phyloP scores from a whole-genome alignment of 371 early-diverging fungal genomes.

The Mucor circinelloides region DNA sequence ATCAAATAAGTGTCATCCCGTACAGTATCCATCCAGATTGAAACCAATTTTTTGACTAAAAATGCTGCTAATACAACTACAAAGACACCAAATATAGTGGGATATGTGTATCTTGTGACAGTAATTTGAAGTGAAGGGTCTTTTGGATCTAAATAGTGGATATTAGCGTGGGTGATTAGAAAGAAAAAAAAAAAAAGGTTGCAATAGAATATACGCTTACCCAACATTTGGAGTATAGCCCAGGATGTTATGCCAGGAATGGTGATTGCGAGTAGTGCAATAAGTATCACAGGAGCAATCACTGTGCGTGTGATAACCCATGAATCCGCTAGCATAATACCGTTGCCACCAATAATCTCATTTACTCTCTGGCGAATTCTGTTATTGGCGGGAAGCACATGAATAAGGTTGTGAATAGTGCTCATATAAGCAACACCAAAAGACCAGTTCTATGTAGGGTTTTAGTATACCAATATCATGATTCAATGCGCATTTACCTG shows the following conservation, averaged over 20 bases:
- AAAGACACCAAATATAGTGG: slow-evolving; percentile 21
- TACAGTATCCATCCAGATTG: slow-evolving; percentile 58
- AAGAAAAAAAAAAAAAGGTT: not conserved
- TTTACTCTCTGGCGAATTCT: slow-evolving; percentile 33
- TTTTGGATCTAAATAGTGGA: slow-evolving; percentile 11
- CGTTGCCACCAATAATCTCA: slow-evolving; percentile 29
- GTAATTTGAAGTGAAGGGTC: slow-evolving; percentile 19
- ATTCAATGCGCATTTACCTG: slow-evolving; percentile 39
- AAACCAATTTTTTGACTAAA: slow-evolving; percentile 32
- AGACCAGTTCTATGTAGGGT: slow-evolving; percentile 55
- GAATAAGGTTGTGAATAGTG: slow-evolving; percentile 48
- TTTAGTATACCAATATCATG: not conserved
- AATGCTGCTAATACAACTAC: slow-evolving; percentile 3
- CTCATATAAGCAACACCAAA: slow-evolving; percentile 61
- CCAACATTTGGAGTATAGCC: slow-evolving; percentile 20
- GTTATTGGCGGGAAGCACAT: slow-evolving; percentile 50
- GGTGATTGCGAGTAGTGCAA: slow-evolving; percentile 19
- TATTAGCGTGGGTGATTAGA: not conserved
- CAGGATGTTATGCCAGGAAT: slow-evolving; percentile 25
- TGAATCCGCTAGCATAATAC: slow-evolving; percentile 28
- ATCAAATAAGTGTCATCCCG: slow-evolving; percentile 70
- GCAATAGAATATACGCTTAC: slow-evolving; percentile 5
- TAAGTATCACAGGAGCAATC: slow-evolving; percentile 34
- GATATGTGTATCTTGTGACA: slow-evolving; percentile 31
- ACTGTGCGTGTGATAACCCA: slow-evolving; percentile 34